A percentile compares a stretch with the other conserved stretches of the same genome.
Conservation (phyloP, 2,329 filamentous ascomycete genomes). For the Claviceps quebecensis region DNA sequence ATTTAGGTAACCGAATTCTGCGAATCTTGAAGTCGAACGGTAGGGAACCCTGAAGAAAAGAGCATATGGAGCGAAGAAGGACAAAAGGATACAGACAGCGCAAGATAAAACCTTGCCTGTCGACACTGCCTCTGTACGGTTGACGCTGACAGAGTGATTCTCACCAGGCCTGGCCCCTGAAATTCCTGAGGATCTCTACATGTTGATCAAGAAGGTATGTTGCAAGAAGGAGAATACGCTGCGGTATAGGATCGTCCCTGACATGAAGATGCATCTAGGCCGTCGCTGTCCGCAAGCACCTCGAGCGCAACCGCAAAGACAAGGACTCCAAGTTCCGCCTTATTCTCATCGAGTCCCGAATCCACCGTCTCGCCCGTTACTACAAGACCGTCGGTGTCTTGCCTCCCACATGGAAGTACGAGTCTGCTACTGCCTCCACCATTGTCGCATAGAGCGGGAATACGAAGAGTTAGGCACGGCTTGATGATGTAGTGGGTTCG, state of each 20-base stretch:
- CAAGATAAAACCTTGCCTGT: slow-evolving; percentile 13
- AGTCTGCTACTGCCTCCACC: slow-evolving; percentile 91
- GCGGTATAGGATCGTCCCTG: background rate
- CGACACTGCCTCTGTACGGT: slow-evolving; percentile 70
- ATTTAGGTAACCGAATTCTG: slow-evolving; percentile 96
- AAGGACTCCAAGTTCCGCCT: slow-evolving; percentile 99
- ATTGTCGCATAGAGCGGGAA: slow-evolving; percentile 61
- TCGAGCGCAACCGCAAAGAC: slow-evolving; percentile 99
- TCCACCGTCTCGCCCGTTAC: slow-evolving; percentile 98
- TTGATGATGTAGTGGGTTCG: slow-evolving; percentile 16
- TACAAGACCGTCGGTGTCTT: slow-evolving; percentile 89
- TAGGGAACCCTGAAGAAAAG: slow-evolving; percentile 43
- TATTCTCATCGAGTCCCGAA: slow-evolving; percentile 99
- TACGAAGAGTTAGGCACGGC: background rate
- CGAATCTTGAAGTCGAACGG: slow-evolving; percentile 95
- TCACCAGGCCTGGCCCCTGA: slow-evolving; percentile 90
- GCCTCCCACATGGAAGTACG: slow-evolving; percentile 96
- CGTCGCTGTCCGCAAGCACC: slow-evolving; percentile 98
- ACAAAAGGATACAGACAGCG: slow-evolving; percentile 15
- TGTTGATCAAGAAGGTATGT: slow-evolving; percentile 98
- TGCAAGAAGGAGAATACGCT: background rate
- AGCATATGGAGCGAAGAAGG: slow-evolving; percentile 14
- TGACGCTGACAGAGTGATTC: slow-evolving; percentile 88
- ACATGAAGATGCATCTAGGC: slow-evolving; percentile 40
- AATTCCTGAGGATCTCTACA: slow-evolving; percentile 98